Evolutionary conservation across 345 rosid species (phyloP).

Genomic region (Sisymbrium altissimum): DNA sequence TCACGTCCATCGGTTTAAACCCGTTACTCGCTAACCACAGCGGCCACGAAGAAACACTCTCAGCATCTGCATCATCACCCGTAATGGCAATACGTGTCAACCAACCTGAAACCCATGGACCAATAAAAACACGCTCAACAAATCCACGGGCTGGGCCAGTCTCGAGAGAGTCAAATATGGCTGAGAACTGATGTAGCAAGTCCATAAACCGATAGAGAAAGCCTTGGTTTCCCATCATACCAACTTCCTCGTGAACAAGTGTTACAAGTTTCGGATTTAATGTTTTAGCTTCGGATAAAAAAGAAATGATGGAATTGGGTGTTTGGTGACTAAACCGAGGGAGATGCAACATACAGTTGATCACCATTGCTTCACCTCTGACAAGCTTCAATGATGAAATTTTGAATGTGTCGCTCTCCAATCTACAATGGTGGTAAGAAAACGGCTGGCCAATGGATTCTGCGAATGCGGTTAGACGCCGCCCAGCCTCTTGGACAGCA

Average conservation of each 20-base stretch:
- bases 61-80: conserved; percentile 30
- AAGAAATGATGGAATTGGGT: conserved; percentile 55
- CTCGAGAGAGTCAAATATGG: conserved; percentile 76
- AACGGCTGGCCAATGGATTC: conserved; percentile 77
- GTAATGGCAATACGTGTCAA: conserved; percentile 46
- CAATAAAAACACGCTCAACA: conserved; percentile 65
- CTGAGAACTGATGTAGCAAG: conserved; percentile 77
- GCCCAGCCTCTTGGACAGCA: conserved; percentile 76
- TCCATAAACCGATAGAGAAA: conserved; percentile 75
- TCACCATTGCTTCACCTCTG: conserved; percentile 68
- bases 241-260: conserved; percentile 68
- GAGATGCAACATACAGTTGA: conserved; percentile 78
- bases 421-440: conserved; percentile 71
- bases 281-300: conserved; percentile 51
- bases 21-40: conserved; percentile 51
- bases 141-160: conserved; percentile 60
- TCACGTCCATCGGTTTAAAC: conserved; percentile 42
- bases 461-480: conserved; percentile 63
- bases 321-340: conserved; percentile 63
- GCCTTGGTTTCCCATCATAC: conserved; percentile 49
- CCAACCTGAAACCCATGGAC: conserved; percentile 63
- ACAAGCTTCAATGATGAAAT: conserved; percentile 55
- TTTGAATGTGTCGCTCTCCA: conserved; percentile 54
- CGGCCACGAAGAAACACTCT: conserved; percentile 43
- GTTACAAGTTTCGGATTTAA: conserved; percentile 58